phyloP scores from a whole-genome alignment of 805 yeast species.

The Candida suzukii region DNA sequence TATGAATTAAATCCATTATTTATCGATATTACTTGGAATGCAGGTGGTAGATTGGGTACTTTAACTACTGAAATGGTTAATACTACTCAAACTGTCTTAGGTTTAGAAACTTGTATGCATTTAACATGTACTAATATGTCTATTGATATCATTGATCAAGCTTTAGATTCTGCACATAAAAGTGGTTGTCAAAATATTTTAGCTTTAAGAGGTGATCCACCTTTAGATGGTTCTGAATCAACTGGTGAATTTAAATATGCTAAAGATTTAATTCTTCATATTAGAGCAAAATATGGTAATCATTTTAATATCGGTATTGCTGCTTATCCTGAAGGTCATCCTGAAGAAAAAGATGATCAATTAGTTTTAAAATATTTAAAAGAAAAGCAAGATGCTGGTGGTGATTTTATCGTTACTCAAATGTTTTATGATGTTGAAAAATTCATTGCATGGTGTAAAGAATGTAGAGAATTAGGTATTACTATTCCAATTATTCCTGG shows the following conservation, averaged over 20 bases:
- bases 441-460: conserved; percentile 75
- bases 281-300: conserved; percentile 70
- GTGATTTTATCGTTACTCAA: conserved; percentile 89
- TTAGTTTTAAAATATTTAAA: conserved; percentile 57
- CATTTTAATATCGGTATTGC: conserved; percentile 95
- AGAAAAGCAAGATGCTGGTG: conserved; percentile 91
- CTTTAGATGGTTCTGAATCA: conserved; percentile 63
- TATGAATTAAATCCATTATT: conserved; percentile 85
- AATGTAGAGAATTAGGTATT: conserved; percentile 65
- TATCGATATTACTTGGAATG: conserved; percentile 97
- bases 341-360: conserved; percentile 64
- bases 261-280: conserved; percentile 74
- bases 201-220: conserved; percentile 95
- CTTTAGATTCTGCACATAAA: conserved; percentile 74
- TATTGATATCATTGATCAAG: conserved; percentile 69
- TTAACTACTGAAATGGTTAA: conserved; percentile 88
- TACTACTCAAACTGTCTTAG: conserved; percentile 83
- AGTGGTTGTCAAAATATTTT: conserved; percentile 94
- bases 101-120: conserved; percentile 96
- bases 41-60: conserved; percentile 84
- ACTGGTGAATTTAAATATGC: conserved; percentile 87
- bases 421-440: conserved; percentile 93
- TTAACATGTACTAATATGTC: conserved; percentile 96
- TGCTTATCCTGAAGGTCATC: conserved; percentile 96
- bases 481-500: conserved; percentile 91